Evolutionary conservation across 495 filamentous ascomycete species (phyloP).

Genomic region (Alectoria sarmentosa): DNA sequence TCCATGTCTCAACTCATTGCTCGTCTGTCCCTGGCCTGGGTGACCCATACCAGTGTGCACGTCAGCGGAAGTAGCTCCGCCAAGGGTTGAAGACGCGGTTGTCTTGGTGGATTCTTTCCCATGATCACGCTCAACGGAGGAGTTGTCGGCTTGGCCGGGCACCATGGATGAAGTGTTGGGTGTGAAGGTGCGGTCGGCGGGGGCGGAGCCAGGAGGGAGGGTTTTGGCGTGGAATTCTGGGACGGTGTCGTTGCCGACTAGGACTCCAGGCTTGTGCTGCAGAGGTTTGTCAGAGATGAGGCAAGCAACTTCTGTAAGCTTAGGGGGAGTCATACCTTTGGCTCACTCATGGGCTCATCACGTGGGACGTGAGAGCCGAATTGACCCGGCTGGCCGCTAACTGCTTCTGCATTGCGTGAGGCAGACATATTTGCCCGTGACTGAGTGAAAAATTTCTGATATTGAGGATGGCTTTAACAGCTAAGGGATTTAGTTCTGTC

Average conservation of each 20-base stretch:
- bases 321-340: slow-evolving; percentile 50
- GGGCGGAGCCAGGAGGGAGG: slow-evolving; percentile 58
- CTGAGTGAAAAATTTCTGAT: neutral
- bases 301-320: slow-evolving; percentile 17
- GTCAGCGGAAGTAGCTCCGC: slow-evolving; percentile 55
- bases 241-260: slow-evolving; percentile 50
- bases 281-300: slow-evolving; percentile 12
- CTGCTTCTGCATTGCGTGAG: slow-evolving; percentile 44
- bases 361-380: slow-evolving; percentile 47
- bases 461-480: too few species aligned
- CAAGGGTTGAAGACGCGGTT: slow-evolving; percentile 47
- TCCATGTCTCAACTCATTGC: slow-evolving; percentile 49
- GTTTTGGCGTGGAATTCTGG: slow-evolving; percentile 59
- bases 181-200: slow-evolving; percentile 50
- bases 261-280: slow-evolving; percentile 60
- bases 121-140: slow-evolving; percentile 33
- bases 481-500: too few species aligned
- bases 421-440: slow-evolving; percentile 42
- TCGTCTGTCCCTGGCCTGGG: slow-evolving; percentile 55
- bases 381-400: slow-evolving; percentile 48
- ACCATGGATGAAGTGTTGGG: slow-evolving; percentile 45
- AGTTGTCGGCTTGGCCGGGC: slow-evolving; percentile 43
- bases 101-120: slow-evolving; percentile 42
- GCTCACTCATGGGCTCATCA: slow-evolving; percentile 44
- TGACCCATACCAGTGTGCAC: slow-evolving; percentile 55